Percentiles rank a stretch among this genome's conserved stretches.
These are phyloP conservation scores for grape (Vitis vinifera) DNA, from an alignment of 164 flowering plant species.

Conservation along the genomic window DNA sequence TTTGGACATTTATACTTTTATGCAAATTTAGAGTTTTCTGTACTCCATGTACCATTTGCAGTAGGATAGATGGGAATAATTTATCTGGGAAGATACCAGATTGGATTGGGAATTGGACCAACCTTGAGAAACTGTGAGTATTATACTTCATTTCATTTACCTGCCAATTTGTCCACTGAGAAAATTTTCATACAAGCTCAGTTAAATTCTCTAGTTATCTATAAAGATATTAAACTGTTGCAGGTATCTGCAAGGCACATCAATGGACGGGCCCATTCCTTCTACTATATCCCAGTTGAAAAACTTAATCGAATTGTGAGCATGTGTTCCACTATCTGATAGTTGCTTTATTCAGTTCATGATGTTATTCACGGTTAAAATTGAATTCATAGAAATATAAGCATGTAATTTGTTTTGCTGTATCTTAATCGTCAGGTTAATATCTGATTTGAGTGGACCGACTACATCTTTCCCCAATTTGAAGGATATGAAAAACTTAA, in stretches of 20 bases:
- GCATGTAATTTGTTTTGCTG: slow-evolving; percentile 3
- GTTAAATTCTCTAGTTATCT: neutral
- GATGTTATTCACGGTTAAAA: neutral
- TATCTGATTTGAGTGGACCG: slow-evolving; percentile 68
- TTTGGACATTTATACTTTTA: neutral
- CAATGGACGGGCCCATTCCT: slow-evolving; percentile 84
- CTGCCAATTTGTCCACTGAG: neutral
- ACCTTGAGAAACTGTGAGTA: slow-evolving; percentile 57
- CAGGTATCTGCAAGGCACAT: slow-evolving; percentile 87
- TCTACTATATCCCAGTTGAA: slow-evolving; percentile 45
- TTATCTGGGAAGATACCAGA: slow-evolving; percentile 78
- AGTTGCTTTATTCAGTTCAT: neutral
- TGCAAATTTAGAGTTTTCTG: neutral
- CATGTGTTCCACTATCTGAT: neutral
- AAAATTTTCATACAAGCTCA: no score
- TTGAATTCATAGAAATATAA: neutral
- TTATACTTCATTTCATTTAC: neutral
- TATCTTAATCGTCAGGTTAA: slow-evolving; percentile 52
- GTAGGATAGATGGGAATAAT: slow-evolving; percentile 71
- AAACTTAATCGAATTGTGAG: slow-evolving; percentile 59
- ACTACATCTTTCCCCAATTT: slow-evolving; percentile 50
- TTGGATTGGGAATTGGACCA: slow-evolving; percentile 78
- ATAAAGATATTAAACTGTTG: neutral
- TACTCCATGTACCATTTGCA: slow-evolving; percentile 34
- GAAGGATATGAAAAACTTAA: slow-evolving; percentile 31